A percentile compares a stretch with the other conserved stretches of the same genome.
phyloP scores from a whole-genome alignment of 768 basidiomycete species.

The Tubosaeta sp. region DNA sequence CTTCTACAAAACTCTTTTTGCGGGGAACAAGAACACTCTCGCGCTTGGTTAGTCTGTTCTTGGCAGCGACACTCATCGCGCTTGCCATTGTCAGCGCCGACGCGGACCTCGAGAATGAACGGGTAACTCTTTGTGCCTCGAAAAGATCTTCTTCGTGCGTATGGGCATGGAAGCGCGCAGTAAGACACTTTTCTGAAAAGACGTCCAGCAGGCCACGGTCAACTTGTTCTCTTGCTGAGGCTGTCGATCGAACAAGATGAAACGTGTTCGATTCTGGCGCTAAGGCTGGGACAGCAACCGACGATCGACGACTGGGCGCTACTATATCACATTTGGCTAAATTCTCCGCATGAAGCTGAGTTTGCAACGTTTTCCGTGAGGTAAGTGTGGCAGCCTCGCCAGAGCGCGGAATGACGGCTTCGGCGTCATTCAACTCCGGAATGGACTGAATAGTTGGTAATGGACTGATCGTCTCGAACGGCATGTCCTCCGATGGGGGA shows the following conservation, averaged over 20 bases:
- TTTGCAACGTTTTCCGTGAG: constrained; percentile 6
- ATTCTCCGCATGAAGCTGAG: constrained; percentile 20
- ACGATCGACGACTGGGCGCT: constrained; percentile 50
- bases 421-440: constrained; percentile 38
- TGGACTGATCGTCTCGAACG: constrained; percentile 37
- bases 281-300: constrained; percentile 56
- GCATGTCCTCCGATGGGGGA: constrained; percentile 34
- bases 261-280: constrained; percentile 47
- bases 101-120: constrained; percentile 49
- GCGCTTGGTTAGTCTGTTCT: constrained; percentile 55
- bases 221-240: constrained; percentile 60
- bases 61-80: constrained; percentile 50
- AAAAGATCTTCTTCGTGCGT: constrained; percentile 63
- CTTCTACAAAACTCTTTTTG: constrained; percentile 45
- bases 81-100: constrained; percentile 59
- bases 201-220: constrained; percentile 81
- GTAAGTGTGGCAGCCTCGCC: constrained; percentile 4
- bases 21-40: constrained; percentile 68
- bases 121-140: constrained; percentile 44
- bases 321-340: constrained; percentile 15
- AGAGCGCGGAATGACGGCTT: constrained; percentile 4
- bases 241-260: constrained; percentile 63
- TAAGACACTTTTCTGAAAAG: constrained; percentile 67
- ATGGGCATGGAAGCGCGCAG: constrained; percentile 62
- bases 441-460: constrained; percentile 57